These are phyloP conservation scores for Sanguinoderma infundibulare DNA, from an alignment of 1,284 basidiomycete genomes.

Conservation along the genomic window DNA sequence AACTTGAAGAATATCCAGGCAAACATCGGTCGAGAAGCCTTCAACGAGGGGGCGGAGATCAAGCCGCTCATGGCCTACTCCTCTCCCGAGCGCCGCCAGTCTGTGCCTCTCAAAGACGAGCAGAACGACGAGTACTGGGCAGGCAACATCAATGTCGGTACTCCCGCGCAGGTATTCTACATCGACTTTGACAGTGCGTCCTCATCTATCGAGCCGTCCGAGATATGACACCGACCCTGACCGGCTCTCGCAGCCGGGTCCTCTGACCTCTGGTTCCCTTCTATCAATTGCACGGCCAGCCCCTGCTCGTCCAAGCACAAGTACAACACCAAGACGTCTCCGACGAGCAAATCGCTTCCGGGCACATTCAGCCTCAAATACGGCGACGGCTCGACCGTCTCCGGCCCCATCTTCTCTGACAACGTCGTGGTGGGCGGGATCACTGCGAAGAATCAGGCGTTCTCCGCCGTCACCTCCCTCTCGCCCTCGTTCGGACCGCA, in stretches of 20 bases:
- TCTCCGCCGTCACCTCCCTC: conserved; percentile 29
- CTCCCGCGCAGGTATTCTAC: too few species aligned
- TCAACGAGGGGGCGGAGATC: too few species aligned
- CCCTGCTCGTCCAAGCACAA: conserved; percentile 26
- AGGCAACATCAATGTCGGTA: too few species aligned
- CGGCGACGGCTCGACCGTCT: conserved; percentile 49
- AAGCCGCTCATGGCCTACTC: conserved; percentile 7
- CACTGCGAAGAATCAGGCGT: conserved; percentile 25
- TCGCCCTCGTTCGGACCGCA: conserved; percentile 26
- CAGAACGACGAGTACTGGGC: conserved; percentile 18
- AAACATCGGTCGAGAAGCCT: conserved; percentile 21
- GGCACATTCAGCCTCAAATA: conserved; percentile 44
- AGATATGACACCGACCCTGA: too few species aligned
- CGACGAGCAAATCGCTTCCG: conserved; percentile 12
- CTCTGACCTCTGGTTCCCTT: too few species aligned
- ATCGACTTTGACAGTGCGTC: too few species aligned
- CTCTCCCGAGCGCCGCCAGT: conserved; percentile 13
- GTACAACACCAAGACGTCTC: conserved; percentile 23
- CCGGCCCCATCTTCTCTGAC: conserved; percentile 48
- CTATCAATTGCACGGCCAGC: conserved; percentile 28
- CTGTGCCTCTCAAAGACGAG: conserved; percentile 17
- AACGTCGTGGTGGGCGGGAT: conserved; percentile 36
- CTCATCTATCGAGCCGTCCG: too few species aligned
- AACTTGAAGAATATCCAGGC: conserved; percentile 24
- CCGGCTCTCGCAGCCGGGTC: too few species aligned